Conservation (phyloP, 2,329 filamentous ascomycete genomes). For the Epichloe sp. region DNA sequence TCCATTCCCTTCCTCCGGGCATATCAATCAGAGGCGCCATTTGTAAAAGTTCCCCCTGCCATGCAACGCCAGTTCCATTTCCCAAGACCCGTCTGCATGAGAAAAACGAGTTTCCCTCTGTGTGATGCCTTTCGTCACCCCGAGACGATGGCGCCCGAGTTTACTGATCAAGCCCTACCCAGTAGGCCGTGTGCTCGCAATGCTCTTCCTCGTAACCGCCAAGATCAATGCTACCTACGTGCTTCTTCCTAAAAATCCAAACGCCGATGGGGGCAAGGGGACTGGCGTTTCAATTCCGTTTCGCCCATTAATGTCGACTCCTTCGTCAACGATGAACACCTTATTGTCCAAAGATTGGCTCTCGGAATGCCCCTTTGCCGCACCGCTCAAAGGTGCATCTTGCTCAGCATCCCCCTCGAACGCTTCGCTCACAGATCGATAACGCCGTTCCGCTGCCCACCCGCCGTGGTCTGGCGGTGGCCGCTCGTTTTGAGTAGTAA, state of each 20-base stretch:
- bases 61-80: too few relatives aligned
- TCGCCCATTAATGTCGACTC: not conserved
- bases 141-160: too few relatives aligned
- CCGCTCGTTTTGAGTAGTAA: conserved; percentile 1
- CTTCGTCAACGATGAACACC: conserved; percentile 12
- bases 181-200: too few relatives aligned
- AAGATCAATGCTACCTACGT: too few relatives aligned
- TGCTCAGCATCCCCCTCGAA: not conserved
- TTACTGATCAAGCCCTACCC: too few relatives aligned
- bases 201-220: too few relatives aligned
- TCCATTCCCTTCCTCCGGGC: too few relatives aligned
- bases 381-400: not conserved
- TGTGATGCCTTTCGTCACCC: too few relatives aligned
- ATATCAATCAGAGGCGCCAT: too few relatives aligned
- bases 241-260: not conserved
- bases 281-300: not conserved
- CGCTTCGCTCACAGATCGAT: conserved; percentile 15
- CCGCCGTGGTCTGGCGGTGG: not conserved
- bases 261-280: not conserved
- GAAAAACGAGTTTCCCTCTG: too few relatives aligned
- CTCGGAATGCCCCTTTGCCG: not conserved
- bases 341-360: conserved; percentile 6
- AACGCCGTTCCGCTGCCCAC: conserved; percentile 3
- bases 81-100: too few relatives aligned
- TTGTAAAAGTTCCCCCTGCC: too few relatives aligned